Evolutionary conservation across 345 rosid genomes (phyloP).

Genomic region (Gossypioides kirkii): DNA sequence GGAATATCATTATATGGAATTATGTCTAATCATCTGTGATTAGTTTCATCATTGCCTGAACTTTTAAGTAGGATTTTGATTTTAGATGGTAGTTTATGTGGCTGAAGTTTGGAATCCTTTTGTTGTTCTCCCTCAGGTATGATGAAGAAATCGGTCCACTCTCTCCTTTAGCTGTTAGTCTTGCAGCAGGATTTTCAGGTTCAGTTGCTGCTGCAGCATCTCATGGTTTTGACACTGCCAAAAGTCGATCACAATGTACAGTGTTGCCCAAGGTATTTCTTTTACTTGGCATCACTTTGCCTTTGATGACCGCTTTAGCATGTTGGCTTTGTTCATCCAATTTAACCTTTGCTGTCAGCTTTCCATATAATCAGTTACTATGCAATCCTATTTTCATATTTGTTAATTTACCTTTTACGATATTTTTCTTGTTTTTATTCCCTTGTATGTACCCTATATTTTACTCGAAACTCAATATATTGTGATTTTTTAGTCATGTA

Average conservation of each 20-base stretch:
- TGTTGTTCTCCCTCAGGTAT: slow-evolving; percentile 31
- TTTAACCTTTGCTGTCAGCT: neutral
- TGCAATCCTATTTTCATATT: neutral
- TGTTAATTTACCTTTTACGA: neutral
- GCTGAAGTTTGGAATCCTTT: neutral
- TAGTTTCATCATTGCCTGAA: neutral
- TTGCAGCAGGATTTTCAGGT: slow-evolving; percentile 84
- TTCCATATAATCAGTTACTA: neutral
- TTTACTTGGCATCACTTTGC: neutral
- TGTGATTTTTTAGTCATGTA: neutral
- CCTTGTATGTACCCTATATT: neutral
- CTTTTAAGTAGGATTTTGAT: neutral
- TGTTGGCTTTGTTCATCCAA: neutral
- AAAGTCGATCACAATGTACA: slow-evolving; percentile 67
- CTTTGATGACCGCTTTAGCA: neutral
- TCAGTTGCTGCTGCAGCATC: slow-evolving; percentile 85
- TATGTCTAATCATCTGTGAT: neutral
- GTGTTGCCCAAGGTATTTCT: slow-evolving; percentile 76
- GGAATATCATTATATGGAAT: neutral
- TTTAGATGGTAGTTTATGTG: slow-evolving; percentile 3
- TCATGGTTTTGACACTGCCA: slow-evolving; percentile 88
- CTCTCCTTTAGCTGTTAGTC: slow-evolving; percentile 58
- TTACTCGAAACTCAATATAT: neutral
- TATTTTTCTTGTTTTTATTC: neutral
- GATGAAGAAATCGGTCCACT: slow-evolving; percentile 76